A percentile compares a stretch with the other conserved stretches of the same genome.
Conservation (phyloP, 2,329 filamentous ascomycete species). For the Apiospora saccharicola region DNA sequence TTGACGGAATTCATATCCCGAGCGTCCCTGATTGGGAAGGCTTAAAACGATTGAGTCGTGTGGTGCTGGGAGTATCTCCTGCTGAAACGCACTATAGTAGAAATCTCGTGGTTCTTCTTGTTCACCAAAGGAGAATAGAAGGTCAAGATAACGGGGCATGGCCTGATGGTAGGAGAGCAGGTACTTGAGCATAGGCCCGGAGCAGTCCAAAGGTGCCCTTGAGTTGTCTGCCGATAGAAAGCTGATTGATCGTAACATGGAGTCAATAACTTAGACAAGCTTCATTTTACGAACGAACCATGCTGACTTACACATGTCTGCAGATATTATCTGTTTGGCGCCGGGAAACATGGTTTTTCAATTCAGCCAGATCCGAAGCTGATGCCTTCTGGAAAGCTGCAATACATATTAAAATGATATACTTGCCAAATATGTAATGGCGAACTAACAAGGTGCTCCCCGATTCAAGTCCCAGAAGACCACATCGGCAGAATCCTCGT, state of each 20-base stretch:
- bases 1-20: background rate
- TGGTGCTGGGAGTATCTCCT: background rate
- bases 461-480: background rate
- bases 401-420: background rate
- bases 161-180: background rate
- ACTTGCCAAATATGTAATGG: background rate
- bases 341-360: background rate
- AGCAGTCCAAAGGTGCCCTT: background rate
- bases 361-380: background rate
- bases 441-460: background rate
- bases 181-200: background rate
- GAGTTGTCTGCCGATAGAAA: background rate
- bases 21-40: background rate
- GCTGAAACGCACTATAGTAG: background rate
- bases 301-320: background rate
- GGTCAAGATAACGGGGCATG: background rate
- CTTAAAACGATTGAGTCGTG: background rate
- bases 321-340: background rate
- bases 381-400: background rate
- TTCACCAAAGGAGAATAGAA: background rate
- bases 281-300: background rate
- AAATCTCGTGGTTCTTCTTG: background rate
- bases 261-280: background rate
- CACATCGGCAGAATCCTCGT: background rate
- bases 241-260: background rate